phyloP scores from a whole-genome alignment of 352 stramenopile species.

The Peronospora farinosa region DNA sequence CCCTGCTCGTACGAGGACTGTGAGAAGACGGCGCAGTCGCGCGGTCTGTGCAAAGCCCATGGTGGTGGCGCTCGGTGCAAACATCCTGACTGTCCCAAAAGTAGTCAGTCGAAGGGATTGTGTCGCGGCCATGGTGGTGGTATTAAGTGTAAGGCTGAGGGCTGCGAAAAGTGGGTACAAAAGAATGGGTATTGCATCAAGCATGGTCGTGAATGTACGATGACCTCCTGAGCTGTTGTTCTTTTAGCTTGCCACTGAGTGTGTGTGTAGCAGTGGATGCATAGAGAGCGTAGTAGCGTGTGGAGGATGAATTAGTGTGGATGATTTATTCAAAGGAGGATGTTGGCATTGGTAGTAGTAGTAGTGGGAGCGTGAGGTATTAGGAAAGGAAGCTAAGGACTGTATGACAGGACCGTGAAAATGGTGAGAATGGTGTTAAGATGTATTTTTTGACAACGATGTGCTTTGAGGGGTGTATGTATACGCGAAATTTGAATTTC shows the following conservation, averaged over 20 bases:
- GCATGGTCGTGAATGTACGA: conserved; percentile 68
- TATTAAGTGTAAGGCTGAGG: conserved; percentile 83
- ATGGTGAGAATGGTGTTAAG: conserved; percentile 6
- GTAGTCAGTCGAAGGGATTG: conserved; percentile 74
- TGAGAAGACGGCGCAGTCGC: conserved; percentile 83
- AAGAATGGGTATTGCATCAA: conserved; percentile 89
- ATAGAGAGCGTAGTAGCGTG: conserved; percentile 3
- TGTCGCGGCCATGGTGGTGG: conserved; percentile 77
- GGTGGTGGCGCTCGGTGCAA: conserved; percentile 77
- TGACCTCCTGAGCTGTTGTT: conserved; percentile 44
- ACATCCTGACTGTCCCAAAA: conserved; percentile 82
- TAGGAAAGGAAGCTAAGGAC: conserved; percentile 6
- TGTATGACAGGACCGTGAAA: conserved; percentile 9
- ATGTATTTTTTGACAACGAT: neutral
- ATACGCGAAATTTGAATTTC: conserved; percentile 17
- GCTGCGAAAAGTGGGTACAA: conserved; percentile 86
- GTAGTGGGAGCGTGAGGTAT: conserved; percentile 13
- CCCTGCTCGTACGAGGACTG: conserved; percentile 82
- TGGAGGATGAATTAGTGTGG: conserved; percentile 16
- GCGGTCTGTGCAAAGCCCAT: conserved; percentile 79
- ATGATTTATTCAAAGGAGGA: conserved; percentile 39
- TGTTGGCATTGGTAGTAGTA: conserved; percentile 7
- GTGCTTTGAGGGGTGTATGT: conserved; percentile 21
- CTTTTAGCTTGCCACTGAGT: conserved; percentile 6
- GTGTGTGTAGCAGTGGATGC: conserved; percentile 8